Evolutionary conservation across 2,329 filamentous ascomycete species (phyloP).

Genomic region (Shiraia sp.): DNA sequence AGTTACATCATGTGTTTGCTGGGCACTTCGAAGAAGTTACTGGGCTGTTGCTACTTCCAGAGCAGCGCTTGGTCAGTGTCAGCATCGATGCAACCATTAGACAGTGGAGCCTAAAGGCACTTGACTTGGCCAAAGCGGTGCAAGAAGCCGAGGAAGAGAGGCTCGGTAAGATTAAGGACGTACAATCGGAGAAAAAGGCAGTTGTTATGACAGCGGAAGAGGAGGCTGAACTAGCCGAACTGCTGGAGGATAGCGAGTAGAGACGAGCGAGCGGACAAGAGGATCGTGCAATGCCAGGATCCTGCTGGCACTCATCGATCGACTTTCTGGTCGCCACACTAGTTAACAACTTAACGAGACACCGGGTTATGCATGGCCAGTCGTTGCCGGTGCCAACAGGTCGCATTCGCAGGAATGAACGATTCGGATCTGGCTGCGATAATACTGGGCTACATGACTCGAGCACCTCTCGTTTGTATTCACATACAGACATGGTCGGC

Average conservation of each 20-base stretch:
- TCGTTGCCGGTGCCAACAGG: constrained; percentile 18
- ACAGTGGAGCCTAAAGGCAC: constrained; percentile 73
- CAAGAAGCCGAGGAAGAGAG: constrained; percentile 55
- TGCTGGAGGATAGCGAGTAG: constrained; percentile 77
- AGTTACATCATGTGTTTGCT: constrained; percentile 71
- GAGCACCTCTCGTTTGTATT: constrained; percentile 1
- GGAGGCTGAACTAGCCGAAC: constrained; percentile 85
- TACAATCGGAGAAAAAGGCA: constrained; percentile 52
- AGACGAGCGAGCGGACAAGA: constrained; percentile 22
- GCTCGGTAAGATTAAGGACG: constrained; percentile 51
- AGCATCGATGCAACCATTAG: constrained; percentile 89
- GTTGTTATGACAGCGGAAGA: constrained; percentile 80
- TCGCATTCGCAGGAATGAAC: constrained; percentile 16
- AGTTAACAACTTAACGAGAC: constrained; percentile 29
- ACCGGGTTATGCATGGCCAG: constrained; percentile 24
- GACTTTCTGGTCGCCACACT: constrained; percentile 24
- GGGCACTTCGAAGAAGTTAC: constrained; percentile 96
- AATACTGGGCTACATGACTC: constrained; percentile 7
- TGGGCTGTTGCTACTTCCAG: constrained; percentile 67
- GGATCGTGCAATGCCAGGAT: constrained; percentile 19
- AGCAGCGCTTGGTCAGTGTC: constrained; percentile 70
- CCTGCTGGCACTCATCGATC: constrained; percentile 22
- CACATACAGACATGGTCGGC: constrained; percentile 9
- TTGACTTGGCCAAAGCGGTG: constrained; percentile 61
- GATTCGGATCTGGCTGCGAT: constrained; percentile 13